These are phyloP conservation scores for Theileria parva DNA, from an alignment of 169 alveolate species.

Conservation along the genomic window DNA sequence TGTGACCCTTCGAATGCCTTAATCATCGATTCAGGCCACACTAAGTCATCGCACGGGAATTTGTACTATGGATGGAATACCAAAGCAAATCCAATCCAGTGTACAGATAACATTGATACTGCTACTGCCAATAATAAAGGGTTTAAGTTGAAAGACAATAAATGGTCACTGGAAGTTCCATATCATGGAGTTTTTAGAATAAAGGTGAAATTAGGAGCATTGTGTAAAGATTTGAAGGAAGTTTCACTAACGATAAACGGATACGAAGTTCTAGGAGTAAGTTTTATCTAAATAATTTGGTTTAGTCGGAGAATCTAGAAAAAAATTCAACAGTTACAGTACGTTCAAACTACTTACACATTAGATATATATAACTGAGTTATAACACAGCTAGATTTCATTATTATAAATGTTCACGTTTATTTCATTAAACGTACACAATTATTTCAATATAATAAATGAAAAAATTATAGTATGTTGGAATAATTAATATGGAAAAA, in stretches of 20 bases:
- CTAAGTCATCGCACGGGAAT: slow-evolving; percentile 38
- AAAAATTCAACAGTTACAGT: slow-evolving; percentile 42
- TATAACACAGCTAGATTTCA: not conserved
- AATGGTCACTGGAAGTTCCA: slow-evolving; percentile 63
- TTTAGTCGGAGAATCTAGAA: slow-evolving; percentile 56
- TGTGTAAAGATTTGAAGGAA: slow-evolving; percentile 22
- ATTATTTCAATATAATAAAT: not conserved
- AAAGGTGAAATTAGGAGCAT: slow-evolving; percentile 29
- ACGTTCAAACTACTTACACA: slow-evolving; percentile 9
- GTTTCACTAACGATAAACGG: slow-evolving; percentile 44
- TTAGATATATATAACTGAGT: not conserved
- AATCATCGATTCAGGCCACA: slow-evolving; percentile 38
- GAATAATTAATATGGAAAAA: slow-evolving; percentile 47
- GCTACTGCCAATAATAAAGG: not conserved
- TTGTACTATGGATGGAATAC: slow-evolving; percentile 55
- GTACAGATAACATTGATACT: not conserved
- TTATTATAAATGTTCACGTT: not conserved
- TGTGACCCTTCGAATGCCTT: not conserved
- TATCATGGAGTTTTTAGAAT: slow-evolving; percentile 42
- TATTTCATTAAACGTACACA: not conserved
- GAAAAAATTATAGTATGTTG: slow-evolving; percentile 28
- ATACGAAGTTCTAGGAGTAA: slow-evolving; percentile 42
- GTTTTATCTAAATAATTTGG: not conserved
- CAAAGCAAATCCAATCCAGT: slow-evolving; percentile 3
- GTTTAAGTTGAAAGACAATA: slow-evolving; percentile 20